These are phyloP conservation scores for Phalaenopsis equestris DNA, from an alignment of 106 monocot species.

Conservation along the genomic window DNA sequence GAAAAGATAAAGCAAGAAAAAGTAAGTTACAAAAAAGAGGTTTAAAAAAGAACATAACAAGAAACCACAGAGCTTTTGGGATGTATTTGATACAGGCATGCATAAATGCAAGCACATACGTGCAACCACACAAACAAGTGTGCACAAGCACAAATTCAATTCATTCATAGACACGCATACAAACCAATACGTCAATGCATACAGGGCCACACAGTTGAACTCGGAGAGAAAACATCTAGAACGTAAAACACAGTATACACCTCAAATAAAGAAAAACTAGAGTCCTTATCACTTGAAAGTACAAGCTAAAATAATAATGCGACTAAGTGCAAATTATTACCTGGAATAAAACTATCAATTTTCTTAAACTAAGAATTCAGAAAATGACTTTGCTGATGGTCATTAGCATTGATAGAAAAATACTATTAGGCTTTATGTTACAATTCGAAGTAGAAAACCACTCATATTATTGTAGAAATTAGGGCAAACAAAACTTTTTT, in stretches of 20 bases:
- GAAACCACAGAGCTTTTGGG: background rate
- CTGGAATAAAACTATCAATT: background rate
- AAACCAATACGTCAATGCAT: background rate
- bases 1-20: constrained; percentile 8
- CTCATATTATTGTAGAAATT: no score
- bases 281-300: background rate
- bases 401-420: background rate
- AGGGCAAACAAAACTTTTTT: no score
- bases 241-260: background rate
- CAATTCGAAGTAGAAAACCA: no score
- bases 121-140: background rate
- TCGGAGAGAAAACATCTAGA: background rate
- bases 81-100: background rate
- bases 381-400: background rate
- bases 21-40: background rate
- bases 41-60: background rate
- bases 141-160: background rate
- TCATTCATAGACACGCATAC: background rate
- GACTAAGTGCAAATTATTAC: background rate
- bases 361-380: background rate
- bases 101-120: background rate
- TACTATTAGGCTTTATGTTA: no score
- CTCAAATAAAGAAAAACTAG: background rate
- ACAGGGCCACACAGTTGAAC: background rate
- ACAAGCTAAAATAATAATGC: background rate